These are phyloP conservation scores for Trichosanthes cucumerina DNA, from an alignment of 306 rosid genomes.

Conservation along the genomic window DNA sequence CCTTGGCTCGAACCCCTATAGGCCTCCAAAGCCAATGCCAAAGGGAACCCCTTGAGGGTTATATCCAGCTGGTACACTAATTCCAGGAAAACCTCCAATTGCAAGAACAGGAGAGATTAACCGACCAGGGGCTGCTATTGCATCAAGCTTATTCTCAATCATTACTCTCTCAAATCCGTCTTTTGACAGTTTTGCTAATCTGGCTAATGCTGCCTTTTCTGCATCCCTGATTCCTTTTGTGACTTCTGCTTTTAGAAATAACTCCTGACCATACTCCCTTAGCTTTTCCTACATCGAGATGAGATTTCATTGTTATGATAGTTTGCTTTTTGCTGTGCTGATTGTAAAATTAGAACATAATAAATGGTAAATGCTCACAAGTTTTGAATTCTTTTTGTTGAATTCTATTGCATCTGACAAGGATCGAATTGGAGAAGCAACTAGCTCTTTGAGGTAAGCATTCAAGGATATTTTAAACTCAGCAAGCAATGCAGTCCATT, in stretches of 20 bases:
- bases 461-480: slow-evolving; percentile 28
- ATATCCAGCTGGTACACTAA: slow-evolving; percentile 26
- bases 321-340: neutral
- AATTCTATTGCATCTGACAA: slow-evolving; percentile 24
- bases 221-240: slow-evolving; percentile 30
- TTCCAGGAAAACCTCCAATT: slow-evolving; percentile 31
- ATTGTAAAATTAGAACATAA: neutral
- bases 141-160: slow-evolving; percentile 36
- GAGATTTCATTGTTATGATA: neutral
- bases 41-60: slow-evolving; percentile 12
- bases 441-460: slow-evolving; percentile 19
- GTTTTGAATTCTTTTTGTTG: slow-evolving; percentile 13
- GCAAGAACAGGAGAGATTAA: slow-evolving; percentile 10
- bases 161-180: slow-evolving; percentile 36
- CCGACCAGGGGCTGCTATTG: slow-evolving; percentile 17
- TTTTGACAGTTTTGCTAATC: slow-evolving; percentile 19
- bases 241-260: slow-evolving; percentile 24
- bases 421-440: slow-evolving; percentile 19
- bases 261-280: slow-evolving; percentile 36
- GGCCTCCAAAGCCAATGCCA: slow-evolving; percentile 23
- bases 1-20: slow-evolving; percentile 22
- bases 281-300: slow-evolving; percentile 10
- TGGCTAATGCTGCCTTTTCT: slow-evolving; percentile 22
- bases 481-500: neutral
- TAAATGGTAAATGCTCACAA: slow-evolving; percentile 13